These are phyloP conservation scores for Mycena chlorophos DNA, from an alignment of 768 basidiomycete species.

Conservation along the genomic window DNA sequence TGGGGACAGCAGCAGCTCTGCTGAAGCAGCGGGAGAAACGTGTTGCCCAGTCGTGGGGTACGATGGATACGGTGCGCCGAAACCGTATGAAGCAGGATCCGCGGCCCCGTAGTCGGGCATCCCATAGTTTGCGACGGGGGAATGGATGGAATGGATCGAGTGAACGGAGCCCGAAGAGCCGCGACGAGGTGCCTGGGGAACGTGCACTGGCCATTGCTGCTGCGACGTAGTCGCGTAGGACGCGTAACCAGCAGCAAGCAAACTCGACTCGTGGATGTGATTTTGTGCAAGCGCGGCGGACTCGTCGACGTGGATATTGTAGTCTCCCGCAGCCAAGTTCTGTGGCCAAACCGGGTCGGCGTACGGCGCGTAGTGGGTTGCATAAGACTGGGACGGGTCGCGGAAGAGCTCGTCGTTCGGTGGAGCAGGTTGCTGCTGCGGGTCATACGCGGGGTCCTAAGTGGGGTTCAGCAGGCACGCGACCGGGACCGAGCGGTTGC, in stretches of 20 bases:
- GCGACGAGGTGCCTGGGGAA: not conserved
- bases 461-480: slow-evolving; percentile 1
- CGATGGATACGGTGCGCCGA: slow-evolving; percentile 7
- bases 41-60: slow-evolving; percentile 18
- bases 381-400: slow-evolving; percentile 4
- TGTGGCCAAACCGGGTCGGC: slow-evolving; percentile 14
- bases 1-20: slow-evolving; percentile 20
- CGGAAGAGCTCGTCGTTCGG: slow-evolving; percentile 14
- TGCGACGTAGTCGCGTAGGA: slow-evolving; percentile 15
- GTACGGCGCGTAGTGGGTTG: slow-evolving; percentile 10
- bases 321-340: slow-evolving; percentile 6
- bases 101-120: slow-evolving; percentile 12
- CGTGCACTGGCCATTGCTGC: slow-evolving; percentile 7
- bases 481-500: not conserved
- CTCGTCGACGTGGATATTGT: slow-evolving; percentile 16
- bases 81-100: slow-evolving; percentile 8
- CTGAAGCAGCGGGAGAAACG: slow-evolving; percentile 17
- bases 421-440: slow-evolving; percentile 10
- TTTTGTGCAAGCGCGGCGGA: slow-evolving; percentile 9
- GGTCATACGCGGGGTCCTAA: slow-evolving; percentile 13
- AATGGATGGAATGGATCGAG: not conserved
- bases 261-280: slow-evolving; percentile 4
- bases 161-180: slow-evolving; percentile 13
- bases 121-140: slow-evolving; percentile 1
- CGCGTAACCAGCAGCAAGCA: slow-evolving; percentile 12